A percentile compares a stretch with the other conserved stretches of the same genome.
Conservation (phyloP, 148 eudicot genomes). For the Chenopodium formosanum region DNA sequence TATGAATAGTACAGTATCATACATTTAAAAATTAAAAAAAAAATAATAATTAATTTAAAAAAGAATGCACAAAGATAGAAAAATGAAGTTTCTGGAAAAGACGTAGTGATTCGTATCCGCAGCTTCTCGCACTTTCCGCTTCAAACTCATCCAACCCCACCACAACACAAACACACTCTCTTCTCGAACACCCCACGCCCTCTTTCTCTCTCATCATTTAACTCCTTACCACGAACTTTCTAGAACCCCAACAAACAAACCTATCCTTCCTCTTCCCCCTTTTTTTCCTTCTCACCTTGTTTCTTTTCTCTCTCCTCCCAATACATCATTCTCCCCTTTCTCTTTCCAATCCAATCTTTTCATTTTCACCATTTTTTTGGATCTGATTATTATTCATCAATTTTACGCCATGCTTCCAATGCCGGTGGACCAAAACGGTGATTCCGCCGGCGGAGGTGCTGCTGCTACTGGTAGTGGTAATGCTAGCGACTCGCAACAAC, state of each 20-base stretch:
- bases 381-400: no score
- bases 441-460: constrained; percentile 25
- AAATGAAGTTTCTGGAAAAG: constrained; percentile 31
- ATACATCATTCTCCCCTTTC: no score
- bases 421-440: constrained; percentile 52
- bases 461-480: constrained; percentile 14
- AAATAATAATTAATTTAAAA: neutral
- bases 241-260: constrained; percentile 32
- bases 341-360: neutral
- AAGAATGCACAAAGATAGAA: neutral
- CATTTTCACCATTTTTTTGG: neutral
- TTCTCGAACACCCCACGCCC: neutral
- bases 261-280: neutral
- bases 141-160: neutral
- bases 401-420: constrained; percentile 27
- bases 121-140: constrained; percentile 25
- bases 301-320: neutral
- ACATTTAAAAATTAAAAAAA: no score
- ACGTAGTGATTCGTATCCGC: constrained; percentile 7
- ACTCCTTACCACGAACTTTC: constrained; percentile 37
- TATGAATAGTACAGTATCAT: no score
- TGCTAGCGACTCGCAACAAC: constrained; percentile 45
- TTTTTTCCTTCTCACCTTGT: neutral
- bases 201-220: constrained; percentile 10
- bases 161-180: neutral